Evolutionary conservation across 306 rosid species (phyloP), one percentile per base, ranked within the genome.

Genomic region (Acacia crassicarpa): DNA sequence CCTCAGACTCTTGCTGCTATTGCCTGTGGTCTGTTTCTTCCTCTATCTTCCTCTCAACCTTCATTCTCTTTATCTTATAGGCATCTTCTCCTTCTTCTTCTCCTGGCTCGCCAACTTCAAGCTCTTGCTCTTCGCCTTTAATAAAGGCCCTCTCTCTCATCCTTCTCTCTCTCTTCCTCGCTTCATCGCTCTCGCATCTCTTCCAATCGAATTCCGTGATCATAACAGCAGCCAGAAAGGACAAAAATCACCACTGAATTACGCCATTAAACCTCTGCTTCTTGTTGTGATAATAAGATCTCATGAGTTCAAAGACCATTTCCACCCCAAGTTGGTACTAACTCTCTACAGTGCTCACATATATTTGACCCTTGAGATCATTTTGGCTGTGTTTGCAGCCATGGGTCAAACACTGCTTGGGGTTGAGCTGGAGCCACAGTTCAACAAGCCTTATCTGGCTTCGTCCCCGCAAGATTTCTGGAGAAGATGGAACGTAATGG

Each of bases 401-500:
- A 11, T 84, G 33, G 80, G 81, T 72, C 58, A 73, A 79, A 67
- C 62, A 16, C 15, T 79, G 0, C 27, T 84, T 23, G 84, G 91
- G 22, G 19, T 82, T 6, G 83, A 87, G 33, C 81, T 87, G 4
- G 87, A 85, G 79, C 91, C 91, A 1, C 85, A 74, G 32, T 90
- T 90, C 86, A 59, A 87, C 6, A 84, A 87, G 73, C 91, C 94
- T 0, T 83, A 88, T 72, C 77, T 85, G 12, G 81, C 94, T 4
- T 75, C 84, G 56, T 90, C 92, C 8, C 78, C 88, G 0, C 94
- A 88, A 38, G 87, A 90, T 54, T 90, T 88, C 16, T 88, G 94
- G 92, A 89, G 85, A 33, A 72, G 94, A 56, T 90, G 94, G 94
- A 90, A 88, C 58, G 66, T 88, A 23, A 62, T 85, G 81, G 86